Evolutionary conservation across 345 rosid genomes (phyloP), one percentile per base, ranked within the genome.

Genomic region (Hibiscus trionum): DNA sequence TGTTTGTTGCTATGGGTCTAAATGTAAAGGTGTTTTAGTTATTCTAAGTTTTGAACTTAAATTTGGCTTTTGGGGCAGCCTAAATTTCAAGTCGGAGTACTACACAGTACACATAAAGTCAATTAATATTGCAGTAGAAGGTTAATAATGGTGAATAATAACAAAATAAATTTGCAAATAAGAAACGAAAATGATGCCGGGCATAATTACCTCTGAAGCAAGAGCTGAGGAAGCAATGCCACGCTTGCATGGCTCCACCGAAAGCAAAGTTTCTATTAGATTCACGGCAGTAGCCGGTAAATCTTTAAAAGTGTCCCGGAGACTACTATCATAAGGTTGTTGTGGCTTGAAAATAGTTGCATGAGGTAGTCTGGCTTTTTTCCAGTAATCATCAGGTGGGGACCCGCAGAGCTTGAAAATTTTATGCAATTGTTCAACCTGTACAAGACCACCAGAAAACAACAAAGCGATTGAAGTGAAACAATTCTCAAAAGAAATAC

Each of bases 391-490:
- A 21, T 86, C 96, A 27, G 97, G 90, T 57, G 99, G 99, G 49
- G 99, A 91, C 64, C 99, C 99, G 61, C 99, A 95, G 37, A 95
- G 91, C 90, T 92, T 95, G 86, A 92, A 95, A 72, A 95, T 90
- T 80, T 92, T 95, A 77, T 95, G 99, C 55, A 95, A 75, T 80
- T 95, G 70, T 66, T 77, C 99, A 69, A 95, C 97, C 99, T 95
- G 85, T 42, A 75, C 61, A 61, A 56, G 35, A 44, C 56, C 56
- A 5, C 11, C 7, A 17, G 53, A 0, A 64, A 64, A 42, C 31
- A 42, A 42, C 12, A n/a, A 64, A 24, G 55, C n/a, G 3, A 47
- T 66, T 27, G 3, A 46, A 66, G 49, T 44, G 55, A 66, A 47
- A 35, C 70, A 66, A 24, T 11, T n/a, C 11, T 21, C 56, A 8